A percentile compares a stretch with the other conserved stretches of the same genome.
Conservation (phyloP, 2,329 filamentous ascomycete genomes). For the Penicillium sp. region DNA sequence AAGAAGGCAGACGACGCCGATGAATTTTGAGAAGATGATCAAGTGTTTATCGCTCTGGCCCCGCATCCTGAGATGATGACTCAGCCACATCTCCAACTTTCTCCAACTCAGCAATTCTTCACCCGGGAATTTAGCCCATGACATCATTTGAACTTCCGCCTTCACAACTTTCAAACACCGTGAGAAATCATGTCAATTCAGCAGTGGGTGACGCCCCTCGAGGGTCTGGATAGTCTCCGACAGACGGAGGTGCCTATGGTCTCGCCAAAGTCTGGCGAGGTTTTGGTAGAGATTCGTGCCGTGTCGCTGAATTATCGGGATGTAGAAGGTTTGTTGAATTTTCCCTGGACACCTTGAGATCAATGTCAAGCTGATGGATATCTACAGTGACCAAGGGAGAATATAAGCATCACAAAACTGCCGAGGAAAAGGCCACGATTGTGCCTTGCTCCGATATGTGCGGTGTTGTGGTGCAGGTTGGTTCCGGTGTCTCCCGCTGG, state of each 20-base stretch:
- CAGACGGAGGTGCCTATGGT: conserved; percentile 53
- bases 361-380: not conserved
- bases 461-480: conserved; percentile 60
- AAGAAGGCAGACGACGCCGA: not conserved
- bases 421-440: conserved; percentile 49
- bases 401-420: conserved; percentile 67
- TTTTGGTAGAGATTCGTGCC: conserved; percentile 56
- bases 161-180: not conserved
- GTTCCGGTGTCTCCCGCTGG: conserved; percentile 53
- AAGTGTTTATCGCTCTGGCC: not conserved
- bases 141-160: not conserved
- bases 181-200: conserved; percentile 27
- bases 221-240: conserved; percentile 60
- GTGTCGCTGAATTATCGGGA: conserved; percentile 61
- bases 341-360: not conserved
- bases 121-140: not conserved
- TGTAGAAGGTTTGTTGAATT: conserved; percentile 39
- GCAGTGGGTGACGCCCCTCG: conserved; percentile 60
- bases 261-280: conserved; percentile 55
- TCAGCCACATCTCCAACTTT: conserved; percentile 10
- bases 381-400: conserved; percentile 64
- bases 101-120: conserved; percentile 5
- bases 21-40: not conserved
- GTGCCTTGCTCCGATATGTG: conserved; percentile 74
- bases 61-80: not conserved